Evolutionary conservation across 202 grass and related monocot species (phyloP).

Genomic region (Schoenoplectus tabernaemontani): DNA sequence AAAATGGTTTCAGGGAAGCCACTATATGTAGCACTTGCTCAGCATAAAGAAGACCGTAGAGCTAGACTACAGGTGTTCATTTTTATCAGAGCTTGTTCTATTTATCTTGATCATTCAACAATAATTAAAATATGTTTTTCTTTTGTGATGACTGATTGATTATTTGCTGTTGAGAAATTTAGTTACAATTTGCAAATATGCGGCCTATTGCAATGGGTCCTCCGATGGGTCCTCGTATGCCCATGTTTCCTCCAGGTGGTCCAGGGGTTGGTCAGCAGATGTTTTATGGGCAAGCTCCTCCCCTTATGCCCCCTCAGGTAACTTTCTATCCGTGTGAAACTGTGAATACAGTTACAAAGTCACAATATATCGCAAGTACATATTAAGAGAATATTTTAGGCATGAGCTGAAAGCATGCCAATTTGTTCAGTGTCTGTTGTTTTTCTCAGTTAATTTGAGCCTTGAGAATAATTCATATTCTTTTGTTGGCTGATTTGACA

Average conservation of each 20-base stretch:
- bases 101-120: neutral
- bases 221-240: constrained; percentile 54
- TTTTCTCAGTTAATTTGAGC: neutral
- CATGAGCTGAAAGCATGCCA: neutral
- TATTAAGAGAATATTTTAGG: neutral
- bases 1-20: constrained; percentile 89
- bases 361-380: neutral
- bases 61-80: constrained; percentile 62
- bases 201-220: constrained; percentile 69
- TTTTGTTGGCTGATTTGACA: constrained; percentile 8
- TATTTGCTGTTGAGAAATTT: neutral
- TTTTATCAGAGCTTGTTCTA: neutral
- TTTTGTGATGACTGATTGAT: neutral
- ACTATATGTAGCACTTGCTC: constrained; percentile 75
- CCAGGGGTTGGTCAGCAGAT: constrained; percentile 51
- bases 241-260: constrained; percentile 66
- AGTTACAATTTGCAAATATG: constrained; percentile 74
- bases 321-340: neutral
- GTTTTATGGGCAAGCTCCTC: constrained; percentile 77
- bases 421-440: neutral
- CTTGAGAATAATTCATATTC: neutral
- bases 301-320: constrained; percentile 75
- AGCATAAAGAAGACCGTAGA: constrained; percentile 83
- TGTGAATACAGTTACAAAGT: neutral
- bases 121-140: neutral